phyloP scores from a whole-genome alignment of 805 yeast genomes.

The Trichomonascus vanleenenianus region DNA sequence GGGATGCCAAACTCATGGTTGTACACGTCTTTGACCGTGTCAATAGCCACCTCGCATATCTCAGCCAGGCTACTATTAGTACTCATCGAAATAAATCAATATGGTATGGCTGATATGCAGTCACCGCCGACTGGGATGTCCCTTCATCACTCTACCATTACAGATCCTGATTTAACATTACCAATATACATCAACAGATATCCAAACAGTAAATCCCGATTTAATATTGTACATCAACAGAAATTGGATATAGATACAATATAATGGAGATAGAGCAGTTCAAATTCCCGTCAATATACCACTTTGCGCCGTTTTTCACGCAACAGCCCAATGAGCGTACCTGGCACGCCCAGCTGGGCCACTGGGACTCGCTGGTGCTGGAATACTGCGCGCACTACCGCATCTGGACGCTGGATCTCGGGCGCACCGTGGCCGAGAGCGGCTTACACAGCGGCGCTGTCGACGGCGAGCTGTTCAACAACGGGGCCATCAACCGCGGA shows the following conservation, averaged over 20 bases:
- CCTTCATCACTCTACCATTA: too few species aligned
- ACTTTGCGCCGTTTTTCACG: conserved; percentile 89
- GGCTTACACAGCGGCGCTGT: conserved; percentile 13
- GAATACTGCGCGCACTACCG: conserved; percentile 49
- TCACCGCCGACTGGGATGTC: too few species aligned
- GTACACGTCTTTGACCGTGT: conserved; percentile 1
- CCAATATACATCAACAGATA: neutral
- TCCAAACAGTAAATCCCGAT: too few species aligned
- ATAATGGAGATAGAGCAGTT: conserved; percentile 5
- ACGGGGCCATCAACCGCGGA: conserved; percentile 29
- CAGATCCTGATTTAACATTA: neutral
- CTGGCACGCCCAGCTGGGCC: conserved; percentile 64
- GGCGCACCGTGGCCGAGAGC: conserved; percentile 23
- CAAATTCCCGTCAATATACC: conserved; percentile 46
- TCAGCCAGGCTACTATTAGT: neutral
- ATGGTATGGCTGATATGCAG: too few species aligned
- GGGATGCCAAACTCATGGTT: conserved; percentile 11
- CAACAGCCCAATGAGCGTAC: conserved; percentile 79
- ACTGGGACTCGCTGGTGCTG: conserved; percentile 65
- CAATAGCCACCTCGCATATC: conserved; percentile 2
- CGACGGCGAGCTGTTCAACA: conserved; percentile 22
- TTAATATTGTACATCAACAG: neutral
- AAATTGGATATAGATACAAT: too few species aligned
- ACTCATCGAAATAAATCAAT: too few species aligned
- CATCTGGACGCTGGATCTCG: conserved; percentile 45